A percentile compares a stretch with the other conserved stretches of the same genome.
These are phyloP conservation scores for Eucalyptus virginea DNA, from an alignment of 345 rosid genomes.

Conservation along the genomic window DNA sequence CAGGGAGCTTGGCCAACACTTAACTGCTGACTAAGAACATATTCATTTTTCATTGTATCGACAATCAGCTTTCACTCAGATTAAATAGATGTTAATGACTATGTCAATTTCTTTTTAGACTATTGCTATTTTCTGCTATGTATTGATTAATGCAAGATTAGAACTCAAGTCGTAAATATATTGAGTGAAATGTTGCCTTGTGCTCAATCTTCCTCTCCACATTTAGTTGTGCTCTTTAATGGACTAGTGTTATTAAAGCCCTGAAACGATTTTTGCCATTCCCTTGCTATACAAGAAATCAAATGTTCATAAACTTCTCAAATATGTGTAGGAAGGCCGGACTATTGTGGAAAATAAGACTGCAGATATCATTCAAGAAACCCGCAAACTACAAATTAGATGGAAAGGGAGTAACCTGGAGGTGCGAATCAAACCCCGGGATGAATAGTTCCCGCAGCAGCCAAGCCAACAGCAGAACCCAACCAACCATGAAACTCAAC, in stretches of 20 bases:
- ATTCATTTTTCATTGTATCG: neutral
- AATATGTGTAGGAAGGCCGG: slow-evolving; percentile 56
- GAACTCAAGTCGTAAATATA: neutral
- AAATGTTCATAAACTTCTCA: neutral
- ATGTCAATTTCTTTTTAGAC: neutral
- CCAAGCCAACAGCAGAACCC: slow-evolving; percentile 14
- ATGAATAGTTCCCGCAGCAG: slow-evolving; percentile 38
- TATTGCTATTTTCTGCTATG: neutral
- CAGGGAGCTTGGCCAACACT: neutral
- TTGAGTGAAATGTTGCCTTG: neutral
- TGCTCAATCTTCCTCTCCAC: neutral
- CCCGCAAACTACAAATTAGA: slow-evolving; percentile 60
- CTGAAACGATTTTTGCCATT: neutral
- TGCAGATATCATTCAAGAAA: slow-evolving; percentile 62
- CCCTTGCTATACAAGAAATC: neutral
- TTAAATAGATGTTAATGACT: neutral
- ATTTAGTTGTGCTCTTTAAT: neutral
- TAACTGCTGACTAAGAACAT: neutral
- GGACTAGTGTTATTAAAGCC: neutral
- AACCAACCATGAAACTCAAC: slow-evolving; percentile 63
- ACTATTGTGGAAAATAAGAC: slow-evolving; percentile 72
- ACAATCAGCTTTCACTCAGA: neutral
- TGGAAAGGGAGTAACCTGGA: slow-evolving; percentile 43
- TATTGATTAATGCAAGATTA: neutral
- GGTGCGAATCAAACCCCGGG: slow-evolving; percentile 18